A percentile compares a stretch with the other conserved stretches of the same genome.
These are phyloP conservation scores for Mortierella alpina DNA, from an alignment of 192 early-diverging fungal species.

Conservation along the genomic window DNA sequence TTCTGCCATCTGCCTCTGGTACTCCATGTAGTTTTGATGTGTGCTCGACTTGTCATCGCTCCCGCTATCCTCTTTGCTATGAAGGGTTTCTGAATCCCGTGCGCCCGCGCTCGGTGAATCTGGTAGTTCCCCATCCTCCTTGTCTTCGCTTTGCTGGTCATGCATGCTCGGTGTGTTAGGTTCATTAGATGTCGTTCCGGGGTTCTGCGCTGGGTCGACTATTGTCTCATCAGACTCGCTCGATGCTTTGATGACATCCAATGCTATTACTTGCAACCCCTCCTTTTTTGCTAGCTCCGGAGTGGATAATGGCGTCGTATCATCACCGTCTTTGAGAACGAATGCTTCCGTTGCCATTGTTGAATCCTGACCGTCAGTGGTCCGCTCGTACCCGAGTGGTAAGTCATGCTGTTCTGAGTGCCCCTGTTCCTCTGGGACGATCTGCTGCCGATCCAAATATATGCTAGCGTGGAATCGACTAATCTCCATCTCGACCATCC, in stretches of 20 bases:
- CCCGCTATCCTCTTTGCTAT: not conserved
- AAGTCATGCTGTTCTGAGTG: too few species aligned
- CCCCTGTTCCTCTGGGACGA: slow-evolving; percentile 2
- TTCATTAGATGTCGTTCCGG: too few species aligned
- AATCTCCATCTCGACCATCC: slow-evolving; percentile 72
- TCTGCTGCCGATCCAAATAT: slow-evolving; percentile 53
- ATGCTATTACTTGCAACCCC: too few species aligned
- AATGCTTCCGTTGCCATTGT: not conserved
- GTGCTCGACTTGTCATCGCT: not conserved
- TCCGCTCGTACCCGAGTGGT: not conserved
- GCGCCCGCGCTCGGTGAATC: slow-evolving; percentile 39
- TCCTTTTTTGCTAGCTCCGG: too few species aligned
- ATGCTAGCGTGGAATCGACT: slow-evolving; percentile 74
- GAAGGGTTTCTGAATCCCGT: not conserved
- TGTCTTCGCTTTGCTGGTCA: not conserved
- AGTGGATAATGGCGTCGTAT: too few species aligned
- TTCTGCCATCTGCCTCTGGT: slow-evolving; percentile 26
- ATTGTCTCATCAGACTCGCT: too few species aligned
- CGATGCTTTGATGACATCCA: too few species aligned
- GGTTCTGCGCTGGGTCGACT: too few species aligned
- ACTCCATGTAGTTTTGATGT: slow-evolving; percentile 18
- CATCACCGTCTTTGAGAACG: too few species aligned
- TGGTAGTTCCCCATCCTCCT: slow-evolving; percentile 33
- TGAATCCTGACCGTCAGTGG: not conserved
- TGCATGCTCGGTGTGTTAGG: too few species aligned